Conservation (phyloP, 441 rosid genomes). For the Viola pubescens region DNA sequence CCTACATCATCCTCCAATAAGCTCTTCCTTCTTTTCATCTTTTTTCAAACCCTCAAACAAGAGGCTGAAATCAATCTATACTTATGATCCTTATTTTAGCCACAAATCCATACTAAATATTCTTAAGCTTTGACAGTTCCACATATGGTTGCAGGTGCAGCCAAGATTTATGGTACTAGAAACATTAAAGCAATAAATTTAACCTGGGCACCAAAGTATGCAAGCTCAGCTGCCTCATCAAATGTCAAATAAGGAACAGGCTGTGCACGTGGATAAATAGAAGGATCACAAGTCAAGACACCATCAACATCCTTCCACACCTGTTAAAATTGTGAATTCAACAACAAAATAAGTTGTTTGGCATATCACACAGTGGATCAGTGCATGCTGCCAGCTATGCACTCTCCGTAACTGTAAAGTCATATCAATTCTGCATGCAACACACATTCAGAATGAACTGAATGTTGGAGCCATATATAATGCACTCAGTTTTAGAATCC, state of each 20-base stretch:
- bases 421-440: neutral
- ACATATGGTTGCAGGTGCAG: too few species aligned
- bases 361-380: neutral
- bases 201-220: conserved; percentile 98
- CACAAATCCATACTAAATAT: too few species aligned
- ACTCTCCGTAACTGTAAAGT: neutral
- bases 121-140: too few species aligned
- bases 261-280: conserved; percentile 1
- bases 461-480: neutral
- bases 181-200: conserved; percentile 1
- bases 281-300: conserved; percentile 17
- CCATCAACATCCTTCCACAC: conserved; percentile 96
- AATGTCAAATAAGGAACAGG: conserved; percentile 41
- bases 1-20: too few species aligned
- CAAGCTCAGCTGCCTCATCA: conserved; percentile 98
- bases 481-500: neutral
- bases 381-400: neutral
- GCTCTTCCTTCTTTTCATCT: too few species aligned
- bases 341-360: neutral
- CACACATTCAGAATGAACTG: neutral
- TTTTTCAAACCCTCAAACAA: too few species aligned
- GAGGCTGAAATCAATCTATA: too few species aligned
- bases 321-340: conserved; percentile 22
- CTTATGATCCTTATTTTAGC: too few species aligned
- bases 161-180: too few species aligned